Percentiles rank a stretch among this genome's conserved stretches.
These are phyloP conservation scores for Straminergon stramineum DNA, from an alignment of 225 moss, liverwort and hornwort genomes.

Conservation along the genomic window DNA sequence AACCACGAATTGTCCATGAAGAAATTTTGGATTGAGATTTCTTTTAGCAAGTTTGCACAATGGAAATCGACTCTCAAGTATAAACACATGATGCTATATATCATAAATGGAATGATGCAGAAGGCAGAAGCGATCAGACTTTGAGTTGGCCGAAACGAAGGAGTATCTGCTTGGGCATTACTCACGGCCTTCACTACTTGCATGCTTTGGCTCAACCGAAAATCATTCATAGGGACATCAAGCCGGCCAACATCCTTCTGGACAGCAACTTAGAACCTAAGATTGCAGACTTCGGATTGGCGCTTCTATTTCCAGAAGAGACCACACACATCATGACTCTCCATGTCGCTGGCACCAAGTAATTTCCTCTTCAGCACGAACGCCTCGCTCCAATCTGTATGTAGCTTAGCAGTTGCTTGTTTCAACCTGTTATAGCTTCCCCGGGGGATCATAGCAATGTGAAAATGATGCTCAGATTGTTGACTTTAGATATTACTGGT, in stretches of 20 bases:
- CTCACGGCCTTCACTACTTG: conserved; percentile 8
- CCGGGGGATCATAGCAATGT: background rate
- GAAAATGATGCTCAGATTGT: no score
- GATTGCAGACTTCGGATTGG: conserved; percentile 10
- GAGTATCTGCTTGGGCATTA: background rate
- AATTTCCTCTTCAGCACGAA: background rate
- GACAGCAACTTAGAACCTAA: background rate
- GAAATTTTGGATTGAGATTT: background rate
- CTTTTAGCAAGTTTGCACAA: background rate
- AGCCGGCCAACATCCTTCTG: conserved; percentile 10
- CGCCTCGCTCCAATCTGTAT: background rate
- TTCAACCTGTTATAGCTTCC: background rate
- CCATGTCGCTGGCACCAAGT: conserved; percentile 18
- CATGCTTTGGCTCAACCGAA: conserved; percentile 4
- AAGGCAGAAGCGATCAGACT: background rate
- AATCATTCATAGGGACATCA: conserved; percentile 21
- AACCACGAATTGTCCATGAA: background rate
- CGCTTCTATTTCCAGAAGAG: conserved; percentile 1
- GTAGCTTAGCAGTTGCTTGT: background rate
- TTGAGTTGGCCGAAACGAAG: background rate
- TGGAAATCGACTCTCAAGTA: background rate
- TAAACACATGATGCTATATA: background rate
- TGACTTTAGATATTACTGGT: background rate
- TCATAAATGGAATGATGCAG: background rate
- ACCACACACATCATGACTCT: background rate